phyloP scores from a whole-genome alignment of 345 rosid species.

The Populus deltoides region DNA sequence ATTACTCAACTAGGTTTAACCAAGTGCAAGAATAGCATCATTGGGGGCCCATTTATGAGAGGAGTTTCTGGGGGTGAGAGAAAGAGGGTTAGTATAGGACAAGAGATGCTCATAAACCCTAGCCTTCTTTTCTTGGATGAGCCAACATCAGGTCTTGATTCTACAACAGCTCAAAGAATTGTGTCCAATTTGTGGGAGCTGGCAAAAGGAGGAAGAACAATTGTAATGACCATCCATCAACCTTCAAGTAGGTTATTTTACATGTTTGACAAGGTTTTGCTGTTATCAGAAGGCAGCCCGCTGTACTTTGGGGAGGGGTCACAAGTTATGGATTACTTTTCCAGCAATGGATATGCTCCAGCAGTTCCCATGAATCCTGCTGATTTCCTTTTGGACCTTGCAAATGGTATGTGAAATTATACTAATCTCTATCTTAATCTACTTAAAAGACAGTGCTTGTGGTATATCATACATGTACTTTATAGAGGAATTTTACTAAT shows the following conservation, averaged over 20 bases:
- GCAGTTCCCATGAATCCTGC: slow-evolving; percentile 54
- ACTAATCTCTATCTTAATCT: background rate
- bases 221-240: slow-evolving; percentile 57
- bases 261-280: slow-evolving; percentile 54
- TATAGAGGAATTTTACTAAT: background rate
- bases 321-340: slow-evolving; percentile 50
- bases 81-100: slow-evolving; percentile 56
- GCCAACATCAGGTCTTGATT: slow-evolving; percentile 59
- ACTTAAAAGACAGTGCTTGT: background rate
- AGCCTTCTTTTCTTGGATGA: slow-evolving; percentile 54
- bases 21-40: slow-evolving; percentile 40
- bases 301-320: slow-evolving; percentile 48
- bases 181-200: slow-evolving; percentile 42
- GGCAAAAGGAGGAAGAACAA: slow-evolving; percentile 44
- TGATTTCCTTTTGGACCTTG: slow-evolving; percentile 53
- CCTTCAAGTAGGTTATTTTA: slow-evolving; percentile 59
- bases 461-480: background rate
- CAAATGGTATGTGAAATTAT: slow-evolving; percentile 36
- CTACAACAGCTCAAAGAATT: slow-evolving; percentile 56
- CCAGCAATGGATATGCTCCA: slow-evolving; percentile 38
- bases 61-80: slow-evolving; percentile 64
- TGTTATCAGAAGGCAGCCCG: slow-evolving; percentile 49
- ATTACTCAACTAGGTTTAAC: slow-evolving; percentile 41
- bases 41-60: slow-evolving; percentile 38
- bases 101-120: slow-evolving; percentile 57